Percentiles rank a stretch among this genome's conserved stretches.
Evolutionary conservation across 2,329 filamentous ascomycete genomes (phyloP).

Genomic region (Apiospora marii): DNA sequence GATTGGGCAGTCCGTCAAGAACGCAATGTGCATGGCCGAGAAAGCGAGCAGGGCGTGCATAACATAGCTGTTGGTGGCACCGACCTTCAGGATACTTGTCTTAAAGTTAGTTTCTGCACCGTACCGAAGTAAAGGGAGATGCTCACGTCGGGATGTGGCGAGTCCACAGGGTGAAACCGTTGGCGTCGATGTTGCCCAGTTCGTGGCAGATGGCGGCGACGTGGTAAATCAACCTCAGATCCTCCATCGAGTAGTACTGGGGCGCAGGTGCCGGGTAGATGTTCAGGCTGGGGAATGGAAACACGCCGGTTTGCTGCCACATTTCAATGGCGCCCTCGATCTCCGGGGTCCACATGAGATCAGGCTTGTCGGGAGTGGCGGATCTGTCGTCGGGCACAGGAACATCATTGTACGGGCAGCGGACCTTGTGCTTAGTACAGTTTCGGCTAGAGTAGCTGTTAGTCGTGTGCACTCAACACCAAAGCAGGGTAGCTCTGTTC

Average conservation of each 20-base stretch:
- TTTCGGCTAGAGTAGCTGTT: slow-evolving; percentile 73
- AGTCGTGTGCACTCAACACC: background rate
- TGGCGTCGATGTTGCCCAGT: slow-evolving; percentile 77
- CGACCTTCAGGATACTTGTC: slow-evolving; percentile 79
- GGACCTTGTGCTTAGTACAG: slow-evolving; percentile 98
- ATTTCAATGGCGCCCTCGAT: slow-evolving; percentile 81
- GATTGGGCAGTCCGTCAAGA: slow-evolving; percentile 83
- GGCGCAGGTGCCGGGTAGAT: slow-evolving; percentile 79
- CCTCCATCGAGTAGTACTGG: slow-evolving; percentile 75
- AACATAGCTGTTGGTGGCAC: slow-evolving; percentile 83
- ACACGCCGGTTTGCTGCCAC: slow-evolving; percentile 85
- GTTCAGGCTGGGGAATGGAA: slow-evolving; percentile 83
- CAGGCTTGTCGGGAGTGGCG: slow-evolving; percentile 67
- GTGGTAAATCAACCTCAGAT: slow-evolving; percentile 89
- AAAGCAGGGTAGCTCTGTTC: background rate
- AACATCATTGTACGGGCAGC: slow-evolving; percentile 96
- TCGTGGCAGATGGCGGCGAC: slow-evolving; percentile 86
- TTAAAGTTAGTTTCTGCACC: background rate
- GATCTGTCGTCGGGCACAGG: slow-evolving; percentile 71
- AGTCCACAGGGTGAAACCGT: slow-evolving; percentile 90
- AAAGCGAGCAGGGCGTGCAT: slow-evolving; percentile 94
- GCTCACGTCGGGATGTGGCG: slow-evolving; percentile 89
- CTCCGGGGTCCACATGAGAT: slow-evolving; percentile 85
- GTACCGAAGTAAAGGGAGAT: background rate
- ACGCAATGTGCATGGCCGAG: slow-evolving; percentile 93